Base-by-base conservation (phyloP, 108 stramenopile species). In the Skeletonema marinoi region DNA sequence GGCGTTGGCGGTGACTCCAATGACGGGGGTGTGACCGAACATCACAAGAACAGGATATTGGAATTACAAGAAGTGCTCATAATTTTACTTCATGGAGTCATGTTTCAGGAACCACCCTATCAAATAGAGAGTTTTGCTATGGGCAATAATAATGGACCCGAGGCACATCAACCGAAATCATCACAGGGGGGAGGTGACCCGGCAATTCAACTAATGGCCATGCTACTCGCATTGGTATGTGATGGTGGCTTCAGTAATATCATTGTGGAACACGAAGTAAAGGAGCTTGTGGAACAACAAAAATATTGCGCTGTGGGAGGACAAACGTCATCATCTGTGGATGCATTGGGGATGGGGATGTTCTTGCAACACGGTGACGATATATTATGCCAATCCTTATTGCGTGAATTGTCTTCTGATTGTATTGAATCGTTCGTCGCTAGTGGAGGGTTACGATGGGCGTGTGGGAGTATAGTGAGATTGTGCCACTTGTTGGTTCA, bases 381-480 rank as follows among this genome's bases (percentile, higher is more conserved):
- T 10, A 44, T 77, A 38, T 60, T 77, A 12, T 51, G 59, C 16
- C 36, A 42, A 19, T 29, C 68, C 16, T 41, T 17, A 41, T 71
- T 77, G 70, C 35, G 36, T 13, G 63, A 71, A 50, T 60, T 60
- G 50, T 42, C 62, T 32, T 39, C 70, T 16, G n/a, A 65, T 38
- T 64, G 82, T 39, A 78, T 83, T 17, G 82, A 83, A 48, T 63
- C 73, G 14, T 83, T 83, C 64, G 81, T 82, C 4, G 82, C 82
- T n/a, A 36, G 66, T 30, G 73, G 82, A 21, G 82, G 82, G 3
- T 56, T 83, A 48, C 51, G 82, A 58, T 83, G 78, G 78, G 78
- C 63, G 0, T 75, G 73, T 44, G 81, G 67, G 3, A 30, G 72
- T 13, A 82, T 82, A 14, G 29, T 82, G 11, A 68, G 81, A 66